Percentiles rank a stretch among this genome's conserved stretches.
Evolutionary conservation across 2,329 filamentous ascomycete species (phyloP).

Genomic region (Parafenestella ontariensis): DNA sequence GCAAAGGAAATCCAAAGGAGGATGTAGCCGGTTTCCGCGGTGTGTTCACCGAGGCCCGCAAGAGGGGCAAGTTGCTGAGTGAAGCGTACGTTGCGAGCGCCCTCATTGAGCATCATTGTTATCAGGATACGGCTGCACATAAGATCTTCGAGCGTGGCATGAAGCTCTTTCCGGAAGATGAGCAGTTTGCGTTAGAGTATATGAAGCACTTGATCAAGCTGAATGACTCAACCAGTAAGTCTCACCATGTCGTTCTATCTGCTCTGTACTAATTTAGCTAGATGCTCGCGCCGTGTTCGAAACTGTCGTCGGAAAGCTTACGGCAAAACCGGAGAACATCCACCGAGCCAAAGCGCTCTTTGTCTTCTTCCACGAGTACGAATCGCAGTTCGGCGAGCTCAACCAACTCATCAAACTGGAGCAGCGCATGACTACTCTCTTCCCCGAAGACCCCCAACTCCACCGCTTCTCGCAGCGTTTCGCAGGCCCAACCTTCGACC

Average conservation of each 20-base stretch:
- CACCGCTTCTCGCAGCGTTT: slow-evolving; percentile 79
- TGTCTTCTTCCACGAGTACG: slow-evolving; percentile 91
- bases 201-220: slow-evolving; percentile 91
- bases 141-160: slow-evolving; percentile 97
- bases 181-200: slow-evolving; percentile 92
- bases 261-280: slow-evolving; percentile 45
- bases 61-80: slow-evolving; percentile 85
- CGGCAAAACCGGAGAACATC: slow-evolving; percentile 75
- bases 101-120: slow-evolving; percentile 92
- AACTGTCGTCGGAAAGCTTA: slow-evolving; percentile 84
- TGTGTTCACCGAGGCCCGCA: slow-evolving; percentile 87
- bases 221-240: slow-evolving; percentile 91
- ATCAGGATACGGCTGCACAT: slow-evolving; percentile 88
- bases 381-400: slow-evolving; percentile 92
- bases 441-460: slow-evolving; percentile 82
- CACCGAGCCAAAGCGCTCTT: slow-evolving; percentile 85
- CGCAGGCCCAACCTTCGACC: slow-evolving; percentile 73
- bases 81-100: slow-evolving; percentile 96
- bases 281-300: slow-evolving; percentile 97
- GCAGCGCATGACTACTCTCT: slow-evolving; percentile 91
- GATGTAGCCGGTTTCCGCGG: slow-evolving; percentile 79
- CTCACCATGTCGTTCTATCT: not conserved
- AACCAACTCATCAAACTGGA: slow-evolving; percentile 90
- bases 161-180: slow-evolving; percentile 92
- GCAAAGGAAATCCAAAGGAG: slow-evolving; percentile 67